Percentiles rank a stretch among this genome's conserved stretches.
phyloP scores from a whole-genome alignment of 345 rosid species.

The Angophora floribunda region DNA sequence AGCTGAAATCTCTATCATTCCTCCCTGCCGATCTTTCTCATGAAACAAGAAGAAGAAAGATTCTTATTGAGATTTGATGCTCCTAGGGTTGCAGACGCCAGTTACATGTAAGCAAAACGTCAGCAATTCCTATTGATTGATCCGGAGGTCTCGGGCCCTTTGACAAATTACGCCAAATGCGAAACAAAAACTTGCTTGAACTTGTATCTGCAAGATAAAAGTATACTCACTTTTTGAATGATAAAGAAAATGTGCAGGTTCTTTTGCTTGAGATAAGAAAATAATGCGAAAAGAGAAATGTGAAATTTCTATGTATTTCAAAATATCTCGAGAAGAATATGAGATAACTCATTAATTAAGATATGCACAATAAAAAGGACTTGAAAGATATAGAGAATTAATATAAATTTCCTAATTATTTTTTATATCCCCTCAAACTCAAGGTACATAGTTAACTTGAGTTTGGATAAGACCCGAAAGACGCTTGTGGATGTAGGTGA shows the following conservation, averaged over 20 bases:
- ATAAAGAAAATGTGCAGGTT: neutral
- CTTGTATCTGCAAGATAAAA: neutral
- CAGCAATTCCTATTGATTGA: neutral
- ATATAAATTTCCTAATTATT: neutral
- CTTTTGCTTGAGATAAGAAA: neutral
- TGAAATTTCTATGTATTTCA: neutral
- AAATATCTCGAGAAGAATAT: neutral
- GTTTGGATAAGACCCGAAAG: neutral
- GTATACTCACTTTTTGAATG: neutral
- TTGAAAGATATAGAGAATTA: accelerated
- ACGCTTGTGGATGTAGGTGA: neutral
- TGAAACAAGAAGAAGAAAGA: neutral
- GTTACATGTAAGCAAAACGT: neutral
- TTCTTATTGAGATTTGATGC: neutral
- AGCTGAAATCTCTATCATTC: neutral
- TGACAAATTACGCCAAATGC: neutral
- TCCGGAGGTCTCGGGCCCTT: neutral
- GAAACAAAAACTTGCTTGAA: neutral
- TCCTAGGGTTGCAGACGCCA: neutral
- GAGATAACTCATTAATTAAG: neutral
- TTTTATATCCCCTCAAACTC: neutral
- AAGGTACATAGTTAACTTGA: neutral
- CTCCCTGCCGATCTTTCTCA: neutral
- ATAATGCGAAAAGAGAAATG: neutral
- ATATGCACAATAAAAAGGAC: neutral